Evolutionary conservation across 1,284 basidiomycete genomes (phyloP).

Genomic region (Amylostereum chailletii): DNA sequence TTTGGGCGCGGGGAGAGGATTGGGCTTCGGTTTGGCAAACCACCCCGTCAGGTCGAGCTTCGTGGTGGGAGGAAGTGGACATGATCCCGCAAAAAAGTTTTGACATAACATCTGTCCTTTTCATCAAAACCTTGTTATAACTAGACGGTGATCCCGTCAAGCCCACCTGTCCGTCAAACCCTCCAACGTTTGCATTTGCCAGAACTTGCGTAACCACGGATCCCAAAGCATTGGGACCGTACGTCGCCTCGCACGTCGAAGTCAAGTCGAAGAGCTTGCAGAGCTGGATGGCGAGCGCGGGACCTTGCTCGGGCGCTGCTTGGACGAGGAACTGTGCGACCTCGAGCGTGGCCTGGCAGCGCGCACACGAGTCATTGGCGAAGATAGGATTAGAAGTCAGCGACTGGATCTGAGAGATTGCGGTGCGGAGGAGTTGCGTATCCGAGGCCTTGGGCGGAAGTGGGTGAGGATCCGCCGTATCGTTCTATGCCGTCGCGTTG

Average conservation of each 20-base stretch:
- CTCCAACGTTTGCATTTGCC: constrained; percentile 56
- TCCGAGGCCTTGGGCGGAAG: constrained; percentile 47
- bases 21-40: constrained; percentile 64
- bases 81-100: constrained; percentile 39
- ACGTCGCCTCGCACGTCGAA: constrained; percentile 40
- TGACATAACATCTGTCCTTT: constrained; percentile 41
- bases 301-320: constrained; percentile 55
- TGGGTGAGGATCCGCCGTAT: constrained; percentile 55
- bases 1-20: constrained; percentile 46
- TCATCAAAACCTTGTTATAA: neutral
- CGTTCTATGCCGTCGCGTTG: constrained; percentile 23
- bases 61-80: constrained; percentile 40
- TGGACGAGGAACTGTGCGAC: constrained; percentile 59
- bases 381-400: constrained; percentile 45
- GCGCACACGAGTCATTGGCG: constrained; percentile 42
- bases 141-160: neutral
- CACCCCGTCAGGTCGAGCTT: constrained; percentile 45
- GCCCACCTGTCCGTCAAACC: constrained; percentile 59
- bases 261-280: constrained; percentile 56
- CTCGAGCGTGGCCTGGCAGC: constrained; percentile 55
- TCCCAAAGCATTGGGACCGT: constrained; percentile 41
- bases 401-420: constrained; percentile 44
- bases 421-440: constrained; percentile 35
- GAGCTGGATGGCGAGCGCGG: constrained; percentile 46
- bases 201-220: constrained; percentile 59